Percentiles rank a stretch among this genome's conserved stretches.
These are phyloP conservation scores for Albophoma yamanashiensis DNA, from an alignment of 2,329 filamentous ascomycete species.

Conservation along the genomic window DNA sequence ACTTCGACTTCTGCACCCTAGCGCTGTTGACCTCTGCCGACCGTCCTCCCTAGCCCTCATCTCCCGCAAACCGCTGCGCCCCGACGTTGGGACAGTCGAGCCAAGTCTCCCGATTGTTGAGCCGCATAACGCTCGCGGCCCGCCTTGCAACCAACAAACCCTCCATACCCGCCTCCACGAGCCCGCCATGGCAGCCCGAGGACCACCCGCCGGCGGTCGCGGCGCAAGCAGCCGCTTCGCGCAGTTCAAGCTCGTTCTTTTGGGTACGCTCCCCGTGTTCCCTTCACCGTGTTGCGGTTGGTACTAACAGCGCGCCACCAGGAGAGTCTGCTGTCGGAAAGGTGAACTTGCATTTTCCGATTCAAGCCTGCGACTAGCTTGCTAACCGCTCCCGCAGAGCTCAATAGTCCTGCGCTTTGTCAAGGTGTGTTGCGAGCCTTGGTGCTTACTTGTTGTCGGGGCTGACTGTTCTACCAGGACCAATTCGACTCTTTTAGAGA, in stretches of 20 bases:
- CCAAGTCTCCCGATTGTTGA: not conserved
- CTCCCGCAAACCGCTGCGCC: not conserved
- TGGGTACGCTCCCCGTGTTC: slow-evolving; percentile 52
- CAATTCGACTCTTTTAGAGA: slow-evolving; percentile 98
- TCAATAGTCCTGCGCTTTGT: slow-evolving; percentile 97
- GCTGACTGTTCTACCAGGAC: slow-evolving; percentile 47
- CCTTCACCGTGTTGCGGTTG: not conserved
- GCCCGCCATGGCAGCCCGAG: slow-evolving; percentile 71
- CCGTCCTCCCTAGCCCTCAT: not conserved
- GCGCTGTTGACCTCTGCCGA: not conserved
- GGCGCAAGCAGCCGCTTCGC: slow-evolving; percentile 78
- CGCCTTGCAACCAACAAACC: not conserved
- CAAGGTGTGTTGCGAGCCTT: slow-evolving; percentile 56
- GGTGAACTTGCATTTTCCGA: slow-evolving; percentile 37
- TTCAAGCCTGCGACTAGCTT: not conserved
- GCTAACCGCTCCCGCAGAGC: slow-evolving; percentile 46
- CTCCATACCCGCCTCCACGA: slow-evolving; percentile 4
- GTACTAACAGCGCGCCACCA: slow-evolving; percentile 24
- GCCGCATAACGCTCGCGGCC: not conserved
- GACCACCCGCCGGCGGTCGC: slow-evolving; percentile 51
- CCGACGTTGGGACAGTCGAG: not conserved
- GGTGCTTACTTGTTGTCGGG: not conserved
- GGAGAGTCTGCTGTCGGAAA: slow-evolving; percentile 99
- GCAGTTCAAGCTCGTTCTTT: slow-evolving; percentile 96
- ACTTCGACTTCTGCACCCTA: not conserved